Evolutionary conservation across 129 eudicot species (phyloP).

Genomic region (Flaveria ramosissima): DNA sequence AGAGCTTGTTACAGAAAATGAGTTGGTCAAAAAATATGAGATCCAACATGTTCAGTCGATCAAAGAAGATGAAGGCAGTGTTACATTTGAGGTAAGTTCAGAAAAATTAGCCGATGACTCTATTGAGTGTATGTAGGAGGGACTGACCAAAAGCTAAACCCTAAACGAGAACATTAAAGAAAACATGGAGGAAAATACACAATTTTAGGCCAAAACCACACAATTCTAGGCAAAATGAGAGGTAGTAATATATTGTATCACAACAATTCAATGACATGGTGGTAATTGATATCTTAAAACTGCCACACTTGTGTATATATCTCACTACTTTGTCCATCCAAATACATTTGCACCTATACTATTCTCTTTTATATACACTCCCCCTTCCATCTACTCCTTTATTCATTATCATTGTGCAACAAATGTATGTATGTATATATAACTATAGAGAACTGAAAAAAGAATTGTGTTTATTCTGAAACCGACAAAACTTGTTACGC

Average conservation of each 20-base stretch:
- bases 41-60: no score
- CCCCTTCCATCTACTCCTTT: conserved; percentile 33
- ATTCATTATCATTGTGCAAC: conserved; percentile 28
- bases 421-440: conserved; percentile 24
- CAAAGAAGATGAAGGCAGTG: no score
- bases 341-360: conserved; percentile 61
- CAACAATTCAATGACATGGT: not conserved
- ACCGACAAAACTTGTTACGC: conserved; percentile 62
- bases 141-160: no score
- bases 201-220: not conserved
- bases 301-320: conserved; percentile 24
- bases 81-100: no score
- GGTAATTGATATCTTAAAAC: conserved; percentile 3
- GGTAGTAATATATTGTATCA: not conserved
- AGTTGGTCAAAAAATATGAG: no score
- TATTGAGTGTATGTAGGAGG: no score
- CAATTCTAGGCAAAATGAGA: not conserved
- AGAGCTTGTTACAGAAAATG: no score
- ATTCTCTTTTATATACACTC: conserved; percentile 64
- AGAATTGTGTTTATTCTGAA: conserved; percentile 35
- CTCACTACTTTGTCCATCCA: conserved; percentile 32
- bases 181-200: conserved; percentile 13
- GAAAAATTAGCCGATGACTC: no score
- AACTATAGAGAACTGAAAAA: conserved; percentile 32
- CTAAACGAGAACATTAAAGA: conserved; percentile 11